Conservation (phyloP, 2,329 filamentous ascomycete genomes). For the Diaporthe ampelina region DNA sequence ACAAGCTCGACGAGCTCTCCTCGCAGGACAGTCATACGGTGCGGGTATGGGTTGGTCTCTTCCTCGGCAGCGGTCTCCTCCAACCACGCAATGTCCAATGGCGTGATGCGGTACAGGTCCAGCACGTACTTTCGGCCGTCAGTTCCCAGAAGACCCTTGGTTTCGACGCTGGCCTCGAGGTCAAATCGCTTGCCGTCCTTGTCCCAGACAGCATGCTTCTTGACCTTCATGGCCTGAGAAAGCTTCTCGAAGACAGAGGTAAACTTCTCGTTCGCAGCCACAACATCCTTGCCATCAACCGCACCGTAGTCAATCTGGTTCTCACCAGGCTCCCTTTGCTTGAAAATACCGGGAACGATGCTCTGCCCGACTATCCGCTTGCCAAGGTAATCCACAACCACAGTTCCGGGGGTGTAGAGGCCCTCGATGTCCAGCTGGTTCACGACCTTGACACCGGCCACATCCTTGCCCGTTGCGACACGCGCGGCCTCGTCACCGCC, state of each 20-base stretch:
- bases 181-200: conserved; percentile 93
- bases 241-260: conserved; percentile 88
- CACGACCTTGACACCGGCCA: conserved; percentile 91
- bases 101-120: conserved; percentile 94
- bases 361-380: conserved; percentile 98
- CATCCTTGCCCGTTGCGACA: conserved; percentile 96
- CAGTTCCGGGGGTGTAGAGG: conserved; percentile 94
- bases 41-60: conserved; percentile 77
- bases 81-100: conserved; percentile 90
- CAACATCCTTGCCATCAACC: conserved; percentile 95
- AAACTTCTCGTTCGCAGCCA: conserved; percentile 91
- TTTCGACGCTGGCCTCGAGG: conserved; percentile 95
- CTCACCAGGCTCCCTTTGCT: conserved; percentile 96
- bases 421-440: conserved; percentile 97
- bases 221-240: conserved; percentile 90
- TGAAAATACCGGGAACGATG: conserved; percentile 99
- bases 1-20: conserved; percentile 91
- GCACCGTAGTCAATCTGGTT: conserved; percentile 99
- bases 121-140: conserved; percentile 98
- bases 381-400: conserved; percentile 96
- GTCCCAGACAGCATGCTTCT: conserved; percentile 97
- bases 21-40: conserved; percentile 94
- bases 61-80: conserved; percentile 75
- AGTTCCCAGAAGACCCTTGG: conserved; percentile 96
- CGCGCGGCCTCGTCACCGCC: conserved; percentile 96